These are phyloP conservation scores for Leptographium wingfieldii DNA, from an alignment of 2,329 filamentous ascomycete species.

Conservation along the genomic window DNA sequence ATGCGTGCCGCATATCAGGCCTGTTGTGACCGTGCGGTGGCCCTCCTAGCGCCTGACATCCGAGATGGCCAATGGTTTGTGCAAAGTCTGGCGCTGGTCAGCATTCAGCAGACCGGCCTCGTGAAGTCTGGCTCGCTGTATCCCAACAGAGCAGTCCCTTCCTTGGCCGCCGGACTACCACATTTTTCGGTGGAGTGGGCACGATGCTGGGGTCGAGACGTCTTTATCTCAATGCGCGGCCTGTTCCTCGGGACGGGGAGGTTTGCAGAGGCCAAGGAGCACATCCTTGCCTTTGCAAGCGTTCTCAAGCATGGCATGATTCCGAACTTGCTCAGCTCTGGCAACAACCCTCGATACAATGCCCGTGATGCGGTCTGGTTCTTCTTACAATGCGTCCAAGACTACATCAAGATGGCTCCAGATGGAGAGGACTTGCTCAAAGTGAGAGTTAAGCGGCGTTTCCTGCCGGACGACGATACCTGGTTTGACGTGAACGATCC, in stretches of 20 bases:
- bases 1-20: conserved; percentile 80
- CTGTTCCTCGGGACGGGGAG: conserved; percentile 85
- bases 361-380: conserved; percentile 97
- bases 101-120: conserved; percentile 77
- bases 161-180: conserved; percentile 80
- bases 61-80: conserved; percentile 77
- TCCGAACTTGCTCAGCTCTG: conserved; percentile 80
- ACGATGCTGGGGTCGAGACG: conserved; percentile 91
- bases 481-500: conserved; percentile 78
- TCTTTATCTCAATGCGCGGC: conserved; percentile 89
- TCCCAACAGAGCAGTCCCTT: conserved; percentile 72
- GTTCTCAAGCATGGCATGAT: conserved; percentile 98
- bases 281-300: conserved; percentile 88
- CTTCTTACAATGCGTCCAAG: conserved; percentile 90
- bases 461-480: conserved; percentile 89
- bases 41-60: conserved; percentile 67
- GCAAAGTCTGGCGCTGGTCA: conserved; percentile 80
- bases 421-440: conserved; percentile 62
- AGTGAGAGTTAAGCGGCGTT: conserved; percentile 68
- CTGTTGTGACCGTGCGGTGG: conserved; percentile 64
- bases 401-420: conserved; percentile 74
- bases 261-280: conserved; percentile 79
- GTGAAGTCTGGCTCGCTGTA: conserved; percentile 86
- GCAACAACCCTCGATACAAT: conserved; percentile 82
- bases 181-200: conserved; percentile 94